Conservation (phyloP, 148 eudicot genomes). For the Beta vulgaris region DNA sequence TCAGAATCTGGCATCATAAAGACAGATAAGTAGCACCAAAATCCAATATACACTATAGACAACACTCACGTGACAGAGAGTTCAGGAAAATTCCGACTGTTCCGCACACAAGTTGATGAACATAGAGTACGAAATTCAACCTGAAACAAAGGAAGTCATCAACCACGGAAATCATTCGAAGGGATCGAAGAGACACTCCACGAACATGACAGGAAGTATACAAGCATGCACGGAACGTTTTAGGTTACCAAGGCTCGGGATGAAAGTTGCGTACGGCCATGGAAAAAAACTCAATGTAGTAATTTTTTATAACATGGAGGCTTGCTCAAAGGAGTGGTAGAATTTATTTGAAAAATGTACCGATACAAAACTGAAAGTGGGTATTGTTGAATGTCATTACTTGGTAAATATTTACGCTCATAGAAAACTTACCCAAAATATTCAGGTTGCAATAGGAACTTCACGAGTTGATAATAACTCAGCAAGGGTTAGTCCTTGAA, state of each 20-base stretch:
- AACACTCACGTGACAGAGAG: slow-evolving; percentile 84
- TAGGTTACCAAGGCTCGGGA: neutral
- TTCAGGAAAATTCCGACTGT: slow-evolving; percentile 80
- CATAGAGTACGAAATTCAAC: slow-evolving; percentile 81
- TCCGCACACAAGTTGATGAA: slow-evolving; percentile 55
- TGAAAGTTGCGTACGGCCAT: neutral
- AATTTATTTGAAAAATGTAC: neutral
- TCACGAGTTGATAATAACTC: no score
- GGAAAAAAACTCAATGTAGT: neutral
- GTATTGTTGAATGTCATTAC: neutral
- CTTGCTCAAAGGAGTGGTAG: neutral
- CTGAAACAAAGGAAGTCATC: slow-evolving; percentile 38
- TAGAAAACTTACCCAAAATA: no score
- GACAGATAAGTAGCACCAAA: neutral
- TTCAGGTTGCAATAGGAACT: no score
- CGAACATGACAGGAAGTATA: neutral
- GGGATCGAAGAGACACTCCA: neutral
- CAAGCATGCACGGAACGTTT: neutral
- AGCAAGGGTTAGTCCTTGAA: no score
- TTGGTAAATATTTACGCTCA: neutral
- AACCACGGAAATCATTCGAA: neutral
- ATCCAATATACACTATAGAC: neutral
- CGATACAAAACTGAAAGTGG: neutral
- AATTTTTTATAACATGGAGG: neutral
- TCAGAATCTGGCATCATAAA: neutral